These are phyloP conservation scores for Coemansia asiatica DNA, from an alignment of 192 early-diverging fungal genomes.

Conservation along the genomic window DNA sequence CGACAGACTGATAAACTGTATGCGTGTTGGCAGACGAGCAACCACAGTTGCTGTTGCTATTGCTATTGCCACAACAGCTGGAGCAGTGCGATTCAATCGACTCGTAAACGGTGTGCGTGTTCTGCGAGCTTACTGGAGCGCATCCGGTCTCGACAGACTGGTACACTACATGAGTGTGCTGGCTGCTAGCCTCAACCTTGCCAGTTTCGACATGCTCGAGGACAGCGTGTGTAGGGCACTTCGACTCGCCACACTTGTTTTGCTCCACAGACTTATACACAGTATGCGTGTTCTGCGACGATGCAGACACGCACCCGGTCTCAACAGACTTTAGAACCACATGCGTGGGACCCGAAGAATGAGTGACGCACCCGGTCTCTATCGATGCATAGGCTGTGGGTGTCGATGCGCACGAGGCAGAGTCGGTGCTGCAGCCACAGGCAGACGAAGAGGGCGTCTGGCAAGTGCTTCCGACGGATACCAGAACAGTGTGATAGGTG, in stretches of 20 bases:
- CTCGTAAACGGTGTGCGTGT: slow-evolving; percentile 25
- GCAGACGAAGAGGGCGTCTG: slow-evolving; percentile 7
- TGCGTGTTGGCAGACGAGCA: slow-evolving; percentile 14
- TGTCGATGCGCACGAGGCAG: not conserved
- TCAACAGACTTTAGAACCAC: slow-evolving; percentile 23
- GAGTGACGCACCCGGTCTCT: slow-evolving; percentile 13
- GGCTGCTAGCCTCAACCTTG: not conserved
- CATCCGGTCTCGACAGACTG: slow-evolving; percentile 7
- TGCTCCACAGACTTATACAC: slow-evolving; percentile 21
- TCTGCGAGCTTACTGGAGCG: not conserved
- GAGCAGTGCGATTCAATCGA: slow-evolving; percentile 9
- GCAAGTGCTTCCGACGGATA: slow-evolving; percentile 21
- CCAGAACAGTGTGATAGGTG: slow-evolving; percentile 36
- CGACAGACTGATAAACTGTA: slow-evolving; percentile 26
- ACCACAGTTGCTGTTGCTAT: not conserved
- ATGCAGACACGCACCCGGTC: not conserved
- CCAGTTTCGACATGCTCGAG: slow-evolving; percentile 7
- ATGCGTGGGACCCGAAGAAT: slow-evolving; percentile 7
- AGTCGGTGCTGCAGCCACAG: not conserved
- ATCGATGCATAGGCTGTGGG: slow-evolving; percentile 8
- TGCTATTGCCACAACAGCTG: not conserved
- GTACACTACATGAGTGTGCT: not conserved
- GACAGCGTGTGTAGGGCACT: slow-evolving; percentile 8
- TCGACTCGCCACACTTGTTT: slow-evolving; percentile 4
- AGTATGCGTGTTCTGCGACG: slow-evolving; percentile 19